These are phyloP conservation scores for Angophora floribunda DNA, from an alignment of 345 rosid genomes.

Conservation along the genomic window DNA sequence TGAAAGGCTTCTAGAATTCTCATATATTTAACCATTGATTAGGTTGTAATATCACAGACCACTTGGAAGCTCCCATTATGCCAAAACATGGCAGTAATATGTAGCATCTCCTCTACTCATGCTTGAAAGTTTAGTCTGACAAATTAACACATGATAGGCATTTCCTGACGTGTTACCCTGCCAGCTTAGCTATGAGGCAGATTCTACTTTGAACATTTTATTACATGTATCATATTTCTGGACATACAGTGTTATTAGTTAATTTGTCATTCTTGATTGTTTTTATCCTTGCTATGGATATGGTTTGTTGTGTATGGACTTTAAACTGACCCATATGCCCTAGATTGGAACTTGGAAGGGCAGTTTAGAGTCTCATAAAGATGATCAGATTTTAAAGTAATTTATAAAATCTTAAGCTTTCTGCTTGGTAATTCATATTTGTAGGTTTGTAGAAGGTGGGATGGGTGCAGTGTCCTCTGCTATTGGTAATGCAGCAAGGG, in stretches of 20 bases:
- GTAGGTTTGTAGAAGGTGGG: conserved; percentile 83
- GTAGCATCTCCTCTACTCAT: not conserved
- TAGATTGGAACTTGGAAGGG: not conserved
- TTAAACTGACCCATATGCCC: not conserved
- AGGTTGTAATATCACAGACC: not conserved
- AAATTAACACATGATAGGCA: not conserved
- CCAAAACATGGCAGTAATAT: not conserved
- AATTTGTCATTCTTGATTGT: not conserved
- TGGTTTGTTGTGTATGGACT: not conserved
- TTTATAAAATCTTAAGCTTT: not conserved
- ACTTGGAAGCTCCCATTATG: not conserved
- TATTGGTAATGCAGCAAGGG: conserved; percentile 66
- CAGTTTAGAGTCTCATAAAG: not conserved
- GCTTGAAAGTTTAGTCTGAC: not conserved
- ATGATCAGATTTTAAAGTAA: not conserved
- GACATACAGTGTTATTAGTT: not conserved
- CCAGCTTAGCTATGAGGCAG: not conserved
- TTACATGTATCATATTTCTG: not conserved
- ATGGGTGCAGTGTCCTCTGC: conserved; percentile 82
- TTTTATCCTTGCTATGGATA: not conserved
- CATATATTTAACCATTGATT: not conserved
- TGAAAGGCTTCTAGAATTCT: not conserved
- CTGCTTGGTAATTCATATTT: not conserved
- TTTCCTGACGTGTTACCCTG: not conserved
- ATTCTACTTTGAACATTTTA: not conserved